Evolutionary conservation across 495 filamentous ascomycete genomes (phyloP).

Genomic region (Penicillium lagena): DNA sequence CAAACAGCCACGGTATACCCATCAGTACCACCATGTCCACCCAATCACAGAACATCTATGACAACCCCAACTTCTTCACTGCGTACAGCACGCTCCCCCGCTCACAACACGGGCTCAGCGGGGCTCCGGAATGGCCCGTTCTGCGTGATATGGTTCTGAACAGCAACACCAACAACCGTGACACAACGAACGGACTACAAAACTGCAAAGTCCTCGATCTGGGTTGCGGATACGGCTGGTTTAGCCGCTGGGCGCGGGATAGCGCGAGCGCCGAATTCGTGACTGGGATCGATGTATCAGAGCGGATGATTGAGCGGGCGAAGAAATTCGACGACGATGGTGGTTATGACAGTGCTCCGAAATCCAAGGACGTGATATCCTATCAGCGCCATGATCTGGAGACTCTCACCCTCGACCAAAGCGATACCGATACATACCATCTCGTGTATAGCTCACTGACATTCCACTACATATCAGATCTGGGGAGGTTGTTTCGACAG

Average conservation of each 20-base stretch:
- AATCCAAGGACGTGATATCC: neutral
- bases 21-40: neutral
- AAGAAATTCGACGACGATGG: slow-evolving; percentile 6
- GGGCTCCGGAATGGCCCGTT: slow-evolving; percentile 16
- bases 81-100: slow-evolving; percentile 13
- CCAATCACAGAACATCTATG: slow-evolving; percentile 17
- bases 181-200: neutral
- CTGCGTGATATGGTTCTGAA: slow-evolving; percentile 10
- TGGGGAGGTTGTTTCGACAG: slow-evolving; percentile 5
- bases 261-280: slow-evolving; percentile 3
- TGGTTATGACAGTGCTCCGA: neutral
- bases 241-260: slow-evolving; percentile 14
- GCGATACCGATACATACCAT: slow-evolving; percentile 3
- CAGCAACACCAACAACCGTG: neutral
- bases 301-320: slow-evolving; percentile 14
- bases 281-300: slow-evolving; percentile 13
- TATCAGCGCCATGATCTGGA: neutral
- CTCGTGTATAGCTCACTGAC: slow-evolving; percentile 17
- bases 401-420: neutral
- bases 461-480: slow-evolving; percentile 17
- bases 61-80: slow-evolving; percentile 13
- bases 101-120: slow-evolving; percentile 12
- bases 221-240: slow-evolving; percentile 21
- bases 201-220: slow-evolving; percentile 9
- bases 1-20: too few species aligned